Evolutionary conservation across 2,329 filamentous ascomycete species (phyloP).

Genomic region (Lachnellula cervina): DNA sequence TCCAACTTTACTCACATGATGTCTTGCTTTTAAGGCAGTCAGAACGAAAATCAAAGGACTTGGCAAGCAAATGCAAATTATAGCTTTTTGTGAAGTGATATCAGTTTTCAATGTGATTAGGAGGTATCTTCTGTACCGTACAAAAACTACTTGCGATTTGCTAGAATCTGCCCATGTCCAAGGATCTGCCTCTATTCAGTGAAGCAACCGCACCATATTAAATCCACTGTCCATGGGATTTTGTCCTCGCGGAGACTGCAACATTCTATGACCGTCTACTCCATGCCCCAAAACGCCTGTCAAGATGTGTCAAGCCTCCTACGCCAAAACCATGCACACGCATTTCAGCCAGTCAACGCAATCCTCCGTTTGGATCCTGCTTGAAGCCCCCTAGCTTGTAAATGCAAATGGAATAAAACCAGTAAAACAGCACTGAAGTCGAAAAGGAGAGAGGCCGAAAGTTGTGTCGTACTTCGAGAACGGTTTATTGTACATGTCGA

Average conservation of each 20-base stretch:
- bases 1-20: slow-evolving; percentile 51
- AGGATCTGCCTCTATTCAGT: too few species aligned
- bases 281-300: background rate
- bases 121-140: background rate
- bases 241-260: background rate
- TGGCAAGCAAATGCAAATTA: slow-evolving; percentile 2
- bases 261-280: background rate
- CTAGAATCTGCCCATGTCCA: background rate
- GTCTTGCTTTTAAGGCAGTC: slow-evolving; percentile 28
- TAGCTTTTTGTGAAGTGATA: background rate
- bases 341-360: background rate
- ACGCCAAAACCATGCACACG: background rate
- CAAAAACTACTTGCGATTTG: background rate
- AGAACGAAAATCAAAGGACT: slow-evolving; percentile 26
- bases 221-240: background rate
- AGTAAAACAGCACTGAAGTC: background rate
- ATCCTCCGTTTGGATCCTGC: background rate
- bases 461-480: background rate
- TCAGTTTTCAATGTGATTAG: background rate
- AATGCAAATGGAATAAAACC: background rate
- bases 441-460: background rate
- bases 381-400: background rate
- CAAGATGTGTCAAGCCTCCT: background rate
- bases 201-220: too few species aligned
- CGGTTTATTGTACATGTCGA: background rate